These are phyloP conservation scores for Periconia macrospinosa DNA, from an alignment of 2,329 filamentous ascomycete genomes.

Conservation along the genomic window DNA sequence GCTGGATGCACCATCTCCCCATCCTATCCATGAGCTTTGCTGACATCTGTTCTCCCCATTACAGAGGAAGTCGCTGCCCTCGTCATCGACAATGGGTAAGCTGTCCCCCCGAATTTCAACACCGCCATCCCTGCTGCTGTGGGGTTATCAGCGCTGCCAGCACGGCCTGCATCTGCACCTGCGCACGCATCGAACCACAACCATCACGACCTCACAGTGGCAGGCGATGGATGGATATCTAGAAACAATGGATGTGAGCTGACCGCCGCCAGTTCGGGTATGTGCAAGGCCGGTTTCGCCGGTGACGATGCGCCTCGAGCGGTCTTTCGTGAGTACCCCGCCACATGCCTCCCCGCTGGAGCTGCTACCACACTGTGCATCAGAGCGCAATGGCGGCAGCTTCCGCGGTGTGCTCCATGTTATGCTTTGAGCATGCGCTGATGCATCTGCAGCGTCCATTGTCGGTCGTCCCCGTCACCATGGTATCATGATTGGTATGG, in stretches of 20 bases:
- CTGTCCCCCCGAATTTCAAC: conserved; percentile 44
- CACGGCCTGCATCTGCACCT: conserved; percentile 23
- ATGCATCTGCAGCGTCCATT: conserved; percentile 76
- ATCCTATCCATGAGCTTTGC: conserved; percentile 38
- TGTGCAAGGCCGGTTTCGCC: conserved; percentile 99
- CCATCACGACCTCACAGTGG: conserved; percentile 22
- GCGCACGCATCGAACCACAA: conserved; percentile 23
- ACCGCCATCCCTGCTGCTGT: conserved; percentile 42
- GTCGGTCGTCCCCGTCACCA: conserved; percentile 99
- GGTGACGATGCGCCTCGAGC: conserved; percentile 99
- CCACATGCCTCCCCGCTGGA: conserved; percentile 9
- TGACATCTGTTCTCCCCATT: conserved; percentile 38
- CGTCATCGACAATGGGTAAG: conserved; percentile 99
- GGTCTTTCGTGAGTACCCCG: conserved; percentile 91
- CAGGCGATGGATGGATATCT: conserved; percentile 18
- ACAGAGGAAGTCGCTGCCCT: conserved; percentile 99
- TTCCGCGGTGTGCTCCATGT: background rate
- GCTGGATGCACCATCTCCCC: background rate
- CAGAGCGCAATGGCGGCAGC: background rate
- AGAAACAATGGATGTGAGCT: conserved; percentile 32
- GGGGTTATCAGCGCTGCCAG: conserved; percentile 26
- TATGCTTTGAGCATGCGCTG: conserved; percentile 25
- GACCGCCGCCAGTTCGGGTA: conserved; percentile 80
- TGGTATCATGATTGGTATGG: conserved; percentile 99
- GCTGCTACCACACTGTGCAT: conserved; percentile 8